Percentiles rank a stretch among this genome's conserved stretches.
These are phyloP conservation scores for Neonothopanus nambi DNA, from an alignment of 1,284 basidiomycete genomes.

Conservation along the genomic window DNA sequence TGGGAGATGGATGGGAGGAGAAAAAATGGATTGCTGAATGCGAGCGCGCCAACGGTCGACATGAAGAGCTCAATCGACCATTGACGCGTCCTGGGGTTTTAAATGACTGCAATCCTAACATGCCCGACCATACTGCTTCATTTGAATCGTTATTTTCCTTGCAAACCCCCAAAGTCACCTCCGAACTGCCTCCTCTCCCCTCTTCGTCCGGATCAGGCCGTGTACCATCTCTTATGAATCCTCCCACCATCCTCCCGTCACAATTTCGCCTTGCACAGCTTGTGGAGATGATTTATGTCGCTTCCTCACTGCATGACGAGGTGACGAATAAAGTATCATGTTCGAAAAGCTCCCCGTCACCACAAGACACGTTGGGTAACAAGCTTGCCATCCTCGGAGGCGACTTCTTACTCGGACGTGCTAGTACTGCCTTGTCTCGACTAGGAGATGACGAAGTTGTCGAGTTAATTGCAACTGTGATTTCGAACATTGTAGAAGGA, in stretches of 20 bases:
- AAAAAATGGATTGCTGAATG: slow-evolving; percentile 47
- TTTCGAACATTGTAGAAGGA: slow-evolving; percentile 85
- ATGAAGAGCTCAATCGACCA: slow-evolving; percentile 58
- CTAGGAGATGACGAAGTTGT: slow-evolving; percentile 78
- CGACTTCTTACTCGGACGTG: slow-evolving; percentile 82
- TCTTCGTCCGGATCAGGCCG: slow-evolving; percentile 23
- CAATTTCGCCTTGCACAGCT: slow-evolving; percentile 84
- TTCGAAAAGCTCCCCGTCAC: slow-evolving; percentile 65
- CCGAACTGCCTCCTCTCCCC: slow-evolving; percentile 33
- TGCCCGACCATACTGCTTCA: slow-evolving; percentile 58
- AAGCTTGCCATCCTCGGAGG: slow-evolving; percentile 85
- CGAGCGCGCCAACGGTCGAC: slow-evolving; percentile 11
- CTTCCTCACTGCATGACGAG: slow-evolving; percentile 87
- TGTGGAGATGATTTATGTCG: slow-evolving; percentile 90
- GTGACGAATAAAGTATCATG: slow-evolving; percentile 76
- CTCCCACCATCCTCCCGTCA: slow-evolving; percentile 57
- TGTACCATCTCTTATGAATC: slow-evolving; percentile 29
- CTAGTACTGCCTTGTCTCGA: slow-evolving; percentile 73
- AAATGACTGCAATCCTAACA: slow-evolving; percentile 71
- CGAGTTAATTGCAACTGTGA: slow-evolving; percentile 79
- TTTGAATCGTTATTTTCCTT: slow-evolving; percentile 47
- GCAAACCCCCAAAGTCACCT: slow-evolving; percentile 26
- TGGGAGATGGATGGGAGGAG: slow-evolving; percentile 53
- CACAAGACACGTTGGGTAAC: slow-evolving; percentile 61
- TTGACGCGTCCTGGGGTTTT: slow-evolving; percentile 63